A percentile compares a stretch with the other conserved stretches of the same genome.
Evolutionary conservation across 2,329 filamentous ascomycete species (phyloP).

Genomic region (Phaeomoniella chlamydospora): DNA sequence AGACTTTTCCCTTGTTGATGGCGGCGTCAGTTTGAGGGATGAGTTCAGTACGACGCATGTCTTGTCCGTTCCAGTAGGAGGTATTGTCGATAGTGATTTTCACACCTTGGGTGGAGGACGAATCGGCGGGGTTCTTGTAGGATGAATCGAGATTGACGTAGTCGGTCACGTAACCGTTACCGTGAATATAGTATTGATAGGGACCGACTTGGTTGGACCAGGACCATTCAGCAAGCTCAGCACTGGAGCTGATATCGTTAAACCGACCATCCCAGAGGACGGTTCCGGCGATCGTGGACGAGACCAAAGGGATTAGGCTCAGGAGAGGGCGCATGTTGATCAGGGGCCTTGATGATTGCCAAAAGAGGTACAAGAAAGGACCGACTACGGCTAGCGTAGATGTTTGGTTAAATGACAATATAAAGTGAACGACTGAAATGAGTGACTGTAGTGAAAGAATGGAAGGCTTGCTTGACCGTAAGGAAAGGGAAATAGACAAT

Average conservation of each 20-base stretch:
- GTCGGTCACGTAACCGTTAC: slow-evolving; percentile 35
- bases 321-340: neutral
- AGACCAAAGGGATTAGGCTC: neutral
- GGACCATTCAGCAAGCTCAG: slow-evolving; percentile 47
- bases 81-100: slow-evolving; percentile 48
- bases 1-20: slow-evolving; percentile 52
- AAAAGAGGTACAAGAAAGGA: neutral
- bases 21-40: slow-evolving; percentile 55
- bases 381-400: neutral
- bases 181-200: slow-evolving; percentile 68
- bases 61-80: slow-evolving; percentile 58
- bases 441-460: neutral
- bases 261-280: slow-evolving; percentile 53
- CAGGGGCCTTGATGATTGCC: too few species aligned
- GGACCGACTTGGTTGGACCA: slow-evolving; percentile 55
- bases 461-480: too few species aligned
- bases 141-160: slow-evolving; percentile 48
- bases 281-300: slow-evolving; percentile 19
- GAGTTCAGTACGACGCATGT: slow-evolving; percentile 58
- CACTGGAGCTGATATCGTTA: slow-evolving; percentile 40
- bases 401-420: too few species aligned
- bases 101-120: slow-evolving; percentile 45
- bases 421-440: neutral
- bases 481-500: too few species aligned
- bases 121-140: slow-evolving; percentile 53